These are phyloP conservation scores for Nyctanthes arbortristis DNA, from an alignment of 257 asterid genomes.

Conservation along the genomic window DNA sequence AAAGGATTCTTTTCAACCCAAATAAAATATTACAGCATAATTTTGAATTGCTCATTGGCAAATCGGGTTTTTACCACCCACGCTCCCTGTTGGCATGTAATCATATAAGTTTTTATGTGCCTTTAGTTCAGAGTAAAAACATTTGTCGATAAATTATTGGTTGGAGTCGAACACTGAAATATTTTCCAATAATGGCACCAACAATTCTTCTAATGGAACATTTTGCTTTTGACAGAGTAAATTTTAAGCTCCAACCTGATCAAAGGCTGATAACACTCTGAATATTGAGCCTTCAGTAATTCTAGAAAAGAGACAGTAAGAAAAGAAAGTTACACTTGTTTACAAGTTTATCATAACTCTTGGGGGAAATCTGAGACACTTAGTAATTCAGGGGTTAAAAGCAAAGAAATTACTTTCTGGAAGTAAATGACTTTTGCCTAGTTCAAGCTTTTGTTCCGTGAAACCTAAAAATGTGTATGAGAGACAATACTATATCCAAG, in stretches of 20 bases:
- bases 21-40: too few relatives aligned
- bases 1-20: too few relatives aligned
- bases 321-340: background rate
- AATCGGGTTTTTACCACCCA: too few relatives aligned
- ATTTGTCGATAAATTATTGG: background rate
- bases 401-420: slow-evolving; percentile 67
- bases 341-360: background rate
- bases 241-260: background rate
- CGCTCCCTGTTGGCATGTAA: background rate
- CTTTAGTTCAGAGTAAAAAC: background rate
- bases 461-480: slow-evolving; percentile 55
- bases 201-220: background rate
- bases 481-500: slow-evolving; percentile 14
- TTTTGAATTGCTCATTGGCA: background rate
- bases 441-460: slow-evolving; percentile 92
- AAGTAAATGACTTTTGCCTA: slow-evolving; percentile 85
- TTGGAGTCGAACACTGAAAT: background rate
- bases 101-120: background rate
- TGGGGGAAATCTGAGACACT: background rate
- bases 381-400: background rate
- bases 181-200: background rate
- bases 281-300: background rate
- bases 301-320: background rate
- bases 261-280: background rate
- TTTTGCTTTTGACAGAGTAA: background rate